Evolutionary conservation across 2,329 filamentous ascomycete genomes (phyloP).

Genomic region (Aureobasidium musti): DNA sequence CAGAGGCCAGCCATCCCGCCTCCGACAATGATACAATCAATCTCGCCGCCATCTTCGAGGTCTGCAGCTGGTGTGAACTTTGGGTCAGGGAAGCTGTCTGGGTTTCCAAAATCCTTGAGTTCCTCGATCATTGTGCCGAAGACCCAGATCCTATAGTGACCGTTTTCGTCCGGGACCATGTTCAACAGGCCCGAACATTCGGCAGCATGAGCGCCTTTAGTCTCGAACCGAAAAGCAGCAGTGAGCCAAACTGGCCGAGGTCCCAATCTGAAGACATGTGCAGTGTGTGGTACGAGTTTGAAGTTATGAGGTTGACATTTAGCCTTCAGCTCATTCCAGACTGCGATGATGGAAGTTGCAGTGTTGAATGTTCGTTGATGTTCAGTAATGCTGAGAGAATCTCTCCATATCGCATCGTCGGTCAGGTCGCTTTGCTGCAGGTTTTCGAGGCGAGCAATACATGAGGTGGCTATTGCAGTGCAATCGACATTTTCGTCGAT

Average conservation of each 20-base stretch:
- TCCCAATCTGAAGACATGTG: slow-evolving; percentile 36
- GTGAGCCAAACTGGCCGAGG: slow-evolving; percentile 35
- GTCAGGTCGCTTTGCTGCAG: slow-evolving; percentile 27
- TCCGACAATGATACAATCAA: slow-evolving; percentile 43
- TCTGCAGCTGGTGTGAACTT: slow-evolving; percentile 13
- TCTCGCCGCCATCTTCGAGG: slow-evolving; percentile 31
- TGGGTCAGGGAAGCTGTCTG: slow-evolving; percentile 32
- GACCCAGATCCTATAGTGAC: slow-evolving; percentile 46
- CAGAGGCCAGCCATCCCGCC: slow-evolving; percentile 51
- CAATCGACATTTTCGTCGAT: slow-evolving; percentile 26
- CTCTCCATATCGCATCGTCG: slow-evolving; percentile 51
- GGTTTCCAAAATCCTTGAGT: slow-evolving; percentile 41
- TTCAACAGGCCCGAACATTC: slow-evolving; percentile 42
- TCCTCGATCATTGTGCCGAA: slow-evolving; percentile 44
- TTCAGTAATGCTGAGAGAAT: slow-evolving; percentile 60
- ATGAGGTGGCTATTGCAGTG: slow-evolving; percentile 15
- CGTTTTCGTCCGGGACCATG: slow-evolving; percentile 40
- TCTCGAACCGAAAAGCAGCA: slow-evolving; percentile 38
- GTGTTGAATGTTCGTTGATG: slow-evolving; percentile 58
- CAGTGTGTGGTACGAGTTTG: slow-evolving; percentile 7
- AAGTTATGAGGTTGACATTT: slow-evolving; percentile 41
- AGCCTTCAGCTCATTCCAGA: slow-evolving; percentile 41
- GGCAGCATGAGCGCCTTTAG: slow-evolving; percentile 33
- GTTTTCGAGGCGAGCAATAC: slow-evolving; percentile 24
- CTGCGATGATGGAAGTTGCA: slow-evolving; percentile 45